phyloP scores from a whole-genome alignment of 108 stramenopile species.

The Fistulifera solaris region DNA sequence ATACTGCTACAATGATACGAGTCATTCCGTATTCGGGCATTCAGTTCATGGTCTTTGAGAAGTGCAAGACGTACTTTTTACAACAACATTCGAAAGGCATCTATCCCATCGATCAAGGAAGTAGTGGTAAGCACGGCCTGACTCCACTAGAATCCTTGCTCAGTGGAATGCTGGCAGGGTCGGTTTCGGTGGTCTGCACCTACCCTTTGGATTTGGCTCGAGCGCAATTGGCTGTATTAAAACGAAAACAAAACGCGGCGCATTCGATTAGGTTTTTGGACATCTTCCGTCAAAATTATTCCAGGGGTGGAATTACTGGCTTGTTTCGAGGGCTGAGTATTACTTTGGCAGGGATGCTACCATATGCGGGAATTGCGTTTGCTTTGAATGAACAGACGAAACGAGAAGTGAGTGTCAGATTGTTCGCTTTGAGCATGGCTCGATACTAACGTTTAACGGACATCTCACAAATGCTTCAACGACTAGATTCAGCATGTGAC shows the following conservation, averaged over 20 bases:
- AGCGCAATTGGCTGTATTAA: conserved; percentile 89
- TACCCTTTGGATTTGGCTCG: conserved; percentile 95
- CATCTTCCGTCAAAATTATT: conserved; percentile 33
- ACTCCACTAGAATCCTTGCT: conserved; percentile 78
- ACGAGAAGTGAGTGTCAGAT: conserved; percentile 39
- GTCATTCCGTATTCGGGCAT: conserved; percentile 96
- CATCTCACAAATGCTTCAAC: background rate
- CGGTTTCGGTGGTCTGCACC: conserved; percentile 68
- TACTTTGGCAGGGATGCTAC: conserved; percentile 90
- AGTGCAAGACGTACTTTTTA: conserved; percentile 58
- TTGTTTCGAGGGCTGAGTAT: conserved; percentile 87
- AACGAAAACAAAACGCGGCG: conserved; percentile 17
- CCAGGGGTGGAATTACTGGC: conserved; percentile 38
- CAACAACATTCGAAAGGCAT: conserved; percentile 16
- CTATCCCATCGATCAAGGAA: background rate
- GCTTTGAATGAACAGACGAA: conserved; percentile 90
- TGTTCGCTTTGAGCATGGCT: background rate
- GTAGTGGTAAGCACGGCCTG: conserved; percentile 24
- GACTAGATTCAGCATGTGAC: conserved; percentile 44
- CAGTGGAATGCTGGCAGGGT: conserved; percentile 86
- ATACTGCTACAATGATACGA: conserved; percentile 90
- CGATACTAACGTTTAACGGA: background rate
- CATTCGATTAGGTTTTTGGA: conserved; percentile 16
- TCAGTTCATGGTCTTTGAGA: conserved; percentile 96
- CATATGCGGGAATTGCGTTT: conserved; percentile 93